Evolutionary conservation across 1,284 basidiomycete species (phyloP).

Genomic region (Ustilago xerochloae): DNA sequence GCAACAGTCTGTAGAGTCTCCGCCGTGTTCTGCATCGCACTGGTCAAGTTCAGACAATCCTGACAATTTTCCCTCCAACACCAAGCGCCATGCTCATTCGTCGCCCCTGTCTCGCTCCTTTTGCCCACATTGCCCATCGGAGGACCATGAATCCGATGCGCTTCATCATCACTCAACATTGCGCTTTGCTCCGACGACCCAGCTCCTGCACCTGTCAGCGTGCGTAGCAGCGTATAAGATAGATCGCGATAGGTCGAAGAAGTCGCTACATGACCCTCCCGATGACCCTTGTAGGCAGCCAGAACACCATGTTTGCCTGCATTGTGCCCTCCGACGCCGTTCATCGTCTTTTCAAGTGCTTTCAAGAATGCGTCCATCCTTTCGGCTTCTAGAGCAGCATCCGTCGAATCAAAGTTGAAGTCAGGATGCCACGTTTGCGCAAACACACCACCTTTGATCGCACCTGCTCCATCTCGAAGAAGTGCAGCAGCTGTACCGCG

Average conservation of each 20-base stretch:
- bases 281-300: constrained; percentile 30
- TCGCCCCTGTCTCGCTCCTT: constrained; percentile 69
- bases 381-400: constrained; percentile 44
- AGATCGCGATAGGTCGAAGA: constrained; percentile 49
- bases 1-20: constrained; percentile 80
- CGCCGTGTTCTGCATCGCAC: constrained; percentile 80
- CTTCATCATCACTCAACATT: constrained; percentile 78
- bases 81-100: constrained; percentile 82
- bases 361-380: constrained; percentile 40
- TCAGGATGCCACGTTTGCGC: constrained; percentile 83
- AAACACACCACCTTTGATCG: constrained; percentile 72
- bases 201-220: constrained; percentile 50
- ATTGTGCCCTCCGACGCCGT: constrained; percentile 37
- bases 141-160: constrained; percentile 69
- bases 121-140: constrained; percentile 70
- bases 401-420: constrained; percentile 77
- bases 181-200: constrained; percentile 13
- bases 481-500: constrained; percentile 13
- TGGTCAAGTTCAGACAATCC: constrained; percentile 81
- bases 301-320: constrained; percentile 42
- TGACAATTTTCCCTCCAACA: constrained; percentile 83
- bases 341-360: constrained; percentile 48
- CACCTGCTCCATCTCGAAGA: constrained; percentile 8
- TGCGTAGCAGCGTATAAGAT: constrained; percentile 50
- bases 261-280: constrained; percentile 31